A percentile compares a stretch with the other conserved stretches of the same genome.
Evolutionary conservation across 2,329 filamentous ascomycete species (phyloP).

Genomic region (Penicillium hordei): DNA sequence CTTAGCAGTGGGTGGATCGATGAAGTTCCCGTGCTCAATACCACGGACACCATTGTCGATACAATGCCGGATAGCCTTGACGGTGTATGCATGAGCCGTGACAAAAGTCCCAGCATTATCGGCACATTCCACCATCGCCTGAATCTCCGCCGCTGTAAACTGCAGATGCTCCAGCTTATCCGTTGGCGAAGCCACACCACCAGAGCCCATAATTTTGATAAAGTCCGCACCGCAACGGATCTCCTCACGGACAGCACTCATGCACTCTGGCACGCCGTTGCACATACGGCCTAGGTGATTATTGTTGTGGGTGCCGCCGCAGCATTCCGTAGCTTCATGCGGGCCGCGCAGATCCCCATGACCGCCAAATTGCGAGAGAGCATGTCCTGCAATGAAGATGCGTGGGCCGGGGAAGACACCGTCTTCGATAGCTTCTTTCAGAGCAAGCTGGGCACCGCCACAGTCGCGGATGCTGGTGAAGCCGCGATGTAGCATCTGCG

Average conservation of each 20-base stretch:
- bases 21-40: conserved; percentile 54
- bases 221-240: conserved; percentile 58
- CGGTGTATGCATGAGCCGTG: conserved; percentile 59
- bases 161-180: conserved; percentile 55
- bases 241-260: conserved; percentile 54
- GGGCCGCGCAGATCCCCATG: conserved; percentile 53
- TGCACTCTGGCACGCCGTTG: conserved; percentile 57
- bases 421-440: conserved; percentile 51
- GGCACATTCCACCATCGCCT: conserved; percentile 53
- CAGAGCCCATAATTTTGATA: conserved; percentile 60
- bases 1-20: conserved; percentile 46
- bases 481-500: conserved; percentile 56
- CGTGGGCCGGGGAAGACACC: conserved; percentile 56
- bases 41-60: conserved; percentile 56
- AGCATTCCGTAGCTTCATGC: conserved; percentile 50
- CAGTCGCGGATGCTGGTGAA: conserved; percentile 62
- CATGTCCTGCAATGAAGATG: conserved; percentile 55
- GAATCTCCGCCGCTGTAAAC: conserved; percentile 57
- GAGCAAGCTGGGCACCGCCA: conserved; percentile 56
- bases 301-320: conserved; percentile 42
- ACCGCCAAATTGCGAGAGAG: conserved; percentile 59
- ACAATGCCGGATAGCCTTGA: conserved; percentile 54
- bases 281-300: conserved; percentile 43
- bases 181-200: conserved; percentile 58
- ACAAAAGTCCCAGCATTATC: conserved; percentile 53